Conservation (phyloP, 129 eudicot species). For the Lactuca sativa region DNA sequence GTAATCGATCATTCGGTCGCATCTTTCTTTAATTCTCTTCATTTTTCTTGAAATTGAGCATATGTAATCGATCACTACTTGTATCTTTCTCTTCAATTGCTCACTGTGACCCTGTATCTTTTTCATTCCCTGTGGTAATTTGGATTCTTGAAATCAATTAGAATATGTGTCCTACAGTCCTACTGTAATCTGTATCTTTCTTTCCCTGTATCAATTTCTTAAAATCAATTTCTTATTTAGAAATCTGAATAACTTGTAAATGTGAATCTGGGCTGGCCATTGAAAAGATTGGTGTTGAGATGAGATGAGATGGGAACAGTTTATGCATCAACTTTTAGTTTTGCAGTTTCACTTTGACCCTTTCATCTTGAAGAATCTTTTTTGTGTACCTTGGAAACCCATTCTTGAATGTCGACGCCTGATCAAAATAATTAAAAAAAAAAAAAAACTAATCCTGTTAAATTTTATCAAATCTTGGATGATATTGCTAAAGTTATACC, state of each 20-base stretch:
- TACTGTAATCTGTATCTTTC: too few relatives aligned
- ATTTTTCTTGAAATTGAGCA: too few relatives aligned
- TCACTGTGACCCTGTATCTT: too few relatives aligned
- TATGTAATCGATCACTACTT: too few relatives aligned
- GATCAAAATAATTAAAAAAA: conserved; percentile 16
- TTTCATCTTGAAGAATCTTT: conserved; percentile 68
- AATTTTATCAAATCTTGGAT: conserved; percentile 25
- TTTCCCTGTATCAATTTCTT: too few relatives aligned
- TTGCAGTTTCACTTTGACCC: conserved; percentile 55
- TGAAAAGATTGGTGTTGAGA: conserved; percentile 41
- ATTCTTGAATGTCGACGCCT: conserved; percentile 78
- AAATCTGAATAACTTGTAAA: conserved; percentile 46
- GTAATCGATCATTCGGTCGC: too few relatives aligned
- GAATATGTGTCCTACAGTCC: too few relatives aligned
- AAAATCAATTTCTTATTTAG: too few relatives aligned
- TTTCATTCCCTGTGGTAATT: too few relatives aligned
- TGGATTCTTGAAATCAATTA: too few relatives aligned
- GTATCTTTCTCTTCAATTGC: too few relatives aligned
- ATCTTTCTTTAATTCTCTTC: too few relatives aligned
- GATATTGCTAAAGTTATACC: conserved; percentile 22
- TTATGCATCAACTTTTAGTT: conserved; percentile 27
- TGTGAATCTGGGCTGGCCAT: conserved; percentile 44
- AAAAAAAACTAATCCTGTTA: neutral
- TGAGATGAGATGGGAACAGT: conserved; percentile 27
- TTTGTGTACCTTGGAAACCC: conserved; percentile 77